A percentile compares a stretch with the other conserved stretches of the same genome.
phyloP scores from a whole-genome alignment of 2,329 filamentous ascomycete genomes.

The Malbranchea zuffiana region DNA sequence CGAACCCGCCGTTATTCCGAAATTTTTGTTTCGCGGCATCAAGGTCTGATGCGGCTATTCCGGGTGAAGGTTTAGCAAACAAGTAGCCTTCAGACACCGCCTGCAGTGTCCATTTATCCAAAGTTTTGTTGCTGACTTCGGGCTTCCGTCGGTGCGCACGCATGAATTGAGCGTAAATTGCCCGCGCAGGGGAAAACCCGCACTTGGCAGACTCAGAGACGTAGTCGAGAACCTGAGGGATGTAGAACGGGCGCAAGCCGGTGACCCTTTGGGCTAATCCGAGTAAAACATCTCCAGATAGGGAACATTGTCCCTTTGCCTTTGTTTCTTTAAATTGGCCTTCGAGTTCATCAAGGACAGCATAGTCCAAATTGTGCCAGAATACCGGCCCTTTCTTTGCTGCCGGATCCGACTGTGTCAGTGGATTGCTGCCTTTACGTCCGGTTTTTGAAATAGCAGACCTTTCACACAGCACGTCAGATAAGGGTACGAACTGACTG shows the following conservation, averaged over 20 bases:
- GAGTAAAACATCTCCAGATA: constrained; percentile 19
- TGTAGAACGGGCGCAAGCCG: constrained; percentile 12
- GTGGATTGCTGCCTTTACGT: constrained; percentile 9
- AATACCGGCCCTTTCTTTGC: constrained; percentile 23
- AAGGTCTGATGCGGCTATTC: constrained; percentile 9
- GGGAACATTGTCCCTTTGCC: constrained; percentile 9
- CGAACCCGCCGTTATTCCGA: constrained; percentile 18
- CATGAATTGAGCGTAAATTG: constrained; percentile 21
- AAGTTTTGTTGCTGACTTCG: constrained; percentile 14
- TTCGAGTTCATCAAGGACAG: constrained; percentile 19
- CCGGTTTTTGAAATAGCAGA: constrained; percentile 15
- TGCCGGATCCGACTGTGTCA: constrained; percentile 19
- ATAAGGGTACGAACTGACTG: neutral
- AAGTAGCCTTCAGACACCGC: constrained; percentile 20
- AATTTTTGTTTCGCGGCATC: constrained; percentile 16
- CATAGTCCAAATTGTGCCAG: constrained; percentile 20
- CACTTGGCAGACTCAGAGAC: constrained; percentile 17
- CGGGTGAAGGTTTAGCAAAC: constrained; percentile 12
- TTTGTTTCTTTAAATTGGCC: constrained; percentile 17
- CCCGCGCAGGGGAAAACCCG: constrained; percentile 19
- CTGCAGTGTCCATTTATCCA: constrained; percentile 19
- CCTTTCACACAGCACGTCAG: constrained; percentile 14
- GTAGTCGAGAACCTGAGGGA: constrained; percentile 18
- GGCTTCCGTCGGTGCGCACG: constrained; percentile 16
- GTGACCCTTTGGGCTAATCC: constrained; percentile 22